phyloP scores from a whole-genome alignment of 2,329 filamentous ascomycete species.

The Colletotrichum sp. region DNA sequence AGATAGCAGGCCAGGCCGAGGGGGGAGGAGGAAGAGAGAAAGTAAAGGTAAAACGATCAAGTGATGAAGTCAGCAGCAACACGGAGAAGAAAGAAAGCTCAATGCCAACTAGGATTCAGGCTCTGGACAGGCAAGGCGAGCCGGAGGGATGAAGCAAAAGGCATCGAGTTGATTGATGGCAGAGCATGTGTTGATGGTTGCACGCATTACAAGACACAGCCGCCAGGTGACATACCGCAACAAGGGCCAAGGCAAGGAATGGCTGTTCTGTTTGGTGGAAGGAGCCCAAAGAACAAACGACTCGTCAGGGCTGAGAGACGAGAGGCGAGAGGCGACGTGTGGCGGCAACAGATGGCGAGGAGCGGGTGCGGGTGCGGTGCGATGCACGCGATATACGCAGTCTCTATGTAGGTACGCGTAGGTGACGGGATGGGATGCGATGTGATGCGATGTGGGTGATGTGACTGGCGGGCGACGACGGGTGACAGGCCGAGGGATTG shows the following conservation, averaged over 20 bases:
- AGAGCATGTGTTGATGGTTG: neutral
- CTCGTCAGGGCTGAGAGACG: neutral
- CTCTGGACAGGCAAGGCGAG: neutral
- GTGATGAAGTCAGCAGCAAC: neutral
- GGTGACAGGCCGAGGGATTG: neutral
- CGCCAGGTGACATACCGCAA: neutral
- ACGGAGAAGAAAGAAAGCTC: neutral
- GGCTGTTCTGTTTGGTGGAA: neutral
- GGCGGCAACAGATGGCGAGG: neutral
- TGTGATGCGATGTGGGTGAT: conserved; percentile 11
- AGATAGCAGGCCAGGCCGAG: neutral
- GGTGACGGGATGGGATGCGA: conserved; percentile 7
- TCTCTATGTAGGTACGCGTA: conserved; percentile 2
- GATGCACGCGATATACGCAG: neutral
- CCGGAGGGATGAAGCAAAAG: neutral
- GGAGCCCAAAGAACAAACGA: neutral
- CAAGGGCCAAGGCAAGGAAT: neutral
- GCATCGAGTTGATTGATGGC: neutral
- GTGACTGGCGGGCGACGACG: neutral
- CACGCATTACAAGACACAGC: conserved; percentile 8
- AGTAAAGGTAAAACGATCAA: neutral
- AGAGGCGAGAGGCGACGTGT: neutral
- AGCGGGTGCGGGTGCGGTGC: neutral
- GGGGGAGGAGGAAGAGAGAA: neutral
- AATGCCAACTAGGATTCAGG: neutral